Evolutionary conservation across 768 basidiomycete species (phyloP).

Genomic region (Serpula lacrymans): DNA sequence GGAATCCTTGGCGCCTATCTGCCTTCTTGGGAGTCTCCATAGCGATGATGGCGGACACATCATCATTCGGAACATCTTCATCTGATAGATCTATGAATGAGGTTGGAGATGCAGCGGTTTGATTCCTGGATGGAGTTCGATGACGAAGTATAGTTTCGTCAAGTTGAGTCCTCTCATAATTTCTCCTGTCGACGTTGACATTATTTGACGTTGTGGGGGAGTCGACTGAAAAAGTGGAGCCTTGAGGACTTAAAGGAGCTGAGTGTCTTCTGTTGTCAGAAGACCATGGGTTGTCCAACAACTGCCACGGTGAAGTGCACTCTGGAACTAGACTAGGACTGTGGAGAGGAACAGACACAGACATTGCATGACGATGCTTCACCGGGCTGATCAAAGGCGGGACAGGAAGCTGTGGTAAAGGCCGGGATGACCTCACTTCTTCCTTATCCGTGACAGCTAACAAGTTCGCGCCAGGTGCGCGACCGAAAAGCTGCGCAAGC

Average conservation of each 20-base stretch:
- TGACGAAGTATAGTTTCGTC: too few relatives aligned
- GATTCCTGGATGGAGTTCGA: not conserved
- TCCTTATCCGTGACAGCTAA: slow-evolving; percentile 23
- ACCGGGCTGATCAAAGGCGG: slow-evolving; percentile 19
- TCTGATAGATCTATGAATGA: slow-evolving; percentile 69
- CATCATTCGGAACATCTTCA: slow-evolving; percentile 42
- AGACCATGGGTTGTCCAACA: slow-evolving; percentile 25
- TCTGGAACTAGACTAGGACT: slow-evolving; percentile 17
- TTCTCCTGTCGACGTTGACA: too few relatives aligned
- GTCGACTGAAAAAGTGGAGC: slow-evolving; percentile 29
- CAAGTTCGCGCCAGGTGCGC: slow-evolving; percentile 50
- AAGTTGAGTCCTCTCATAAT: too few relatives aligned
- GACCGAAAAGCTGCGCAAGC: slow-evolving; percentile 76
- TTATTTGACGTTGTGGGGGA: slow-evolving; percentile 7
- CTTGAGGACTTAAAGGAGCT: slow-evolving; percentile 48
- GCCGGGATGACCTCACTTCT: slow-evolving; percentile 21
- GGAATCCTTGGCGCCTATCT: slow-evolving; percentile 17
- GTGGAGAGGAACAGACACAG: slow-evolving; percentile 23
- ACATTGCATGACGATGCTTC: slow-evolving; percentile 32
- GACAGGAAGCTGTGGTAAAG: slow-evolving; percentile 20
- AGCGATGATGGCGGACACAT: slow-evolving; percentile 26
- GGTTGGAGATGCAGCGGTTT: slow-evolving; percentile 27
- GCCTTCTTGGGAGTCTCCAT: slow-evolving; percentile 27
- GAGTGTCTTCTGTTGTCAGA: slow-evolving; percentile 48
- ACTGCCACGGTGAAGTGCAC: slow-evolving; percentile 31